phyloP scores from a whole-genome alignment of 2,329 filamentous ascomycete species.

The Colletotrichum sp. region DNA sequence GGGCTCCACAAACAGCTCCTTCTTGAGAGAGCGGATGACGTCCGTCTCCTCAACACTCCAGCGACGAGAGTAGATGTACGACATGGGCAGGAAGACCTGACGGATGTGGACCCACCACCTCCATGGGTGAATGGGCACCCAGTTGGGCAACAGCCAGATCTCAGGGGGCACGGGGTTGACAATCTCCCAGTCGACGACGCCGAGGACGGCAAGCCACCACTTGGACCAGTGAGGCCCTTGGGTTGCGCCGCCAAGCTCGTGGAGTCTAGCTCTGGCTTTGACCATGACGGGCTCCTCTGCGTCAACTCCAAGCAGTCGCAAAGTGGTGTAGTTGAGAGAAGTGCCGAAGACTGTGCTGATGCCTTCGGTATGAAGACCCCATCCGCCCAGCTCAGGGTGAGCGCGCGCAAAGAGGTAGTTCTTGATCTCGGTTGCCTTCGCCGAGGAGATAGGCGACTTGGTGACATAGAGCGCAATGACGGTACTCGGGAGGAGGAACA shows the following conservation, averaged over 20 bases:
- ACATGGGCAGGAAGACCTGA: slow-evolving; percentile 94
- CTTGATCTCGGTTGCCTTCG: slow-evolving; percentile 85
- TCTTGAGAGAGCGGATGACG: slow-evolving; percentile 72
- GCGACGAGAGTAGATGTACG: slow-evolving; percentile 83
- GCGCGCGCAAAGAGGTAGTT: slow-evolving; percentile 90
- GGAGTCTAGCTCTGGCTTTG: slow-evolving; percentile 81
- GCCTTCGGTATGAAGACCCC: slow-evolving; percentile 95
- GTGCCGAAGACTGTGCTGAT: slow-evolving; percentile 93
- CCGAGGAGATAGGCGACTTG: slow-evolving; percentile 81
- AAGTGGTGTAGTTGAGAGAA: slow-evolving; percentile 80
- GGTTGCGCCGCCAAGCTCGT: slow-evolving; percentile 84
- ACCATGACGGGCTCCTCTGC: slow-evolving; percentile 85
- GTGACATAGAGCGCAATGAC: slow-evolving; percentile 90
- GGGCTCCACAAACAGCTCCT: slow-evolving; percentile 83
- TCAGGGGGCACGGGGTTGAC: slow-evolving; percentile 95
- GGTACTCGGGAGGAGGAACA: slow-evolving; percentile 90
- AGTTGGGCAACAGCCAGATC: slow-evolving; percentile 90
- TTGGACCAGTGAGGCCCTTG: slow-evolving; percentile 96
- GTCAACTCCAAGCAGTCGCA: slow-evolving; percentile 83
- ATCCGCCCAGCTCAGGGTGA: slow-evolving; percentile 88
- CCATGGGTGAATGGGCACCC: slow-evolving; percentile 89
- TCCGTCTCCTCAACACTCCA: slow-evolving; percentile 81
- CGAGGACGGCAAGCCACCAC: slow-evolving; percentile 88
- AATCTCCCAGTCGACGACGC: slow-evolving; percentile 85
- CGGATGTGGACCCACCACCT: slow-evolving; percentile 99